Percentiles rank a stretch among this genome's conserved stretches.
These are phyloP conservation scores for Exophiala viscosa DNA, from an alignment of 2,329 filamentous ascomycete genomes.

Conservation along the genomic window DNA sequence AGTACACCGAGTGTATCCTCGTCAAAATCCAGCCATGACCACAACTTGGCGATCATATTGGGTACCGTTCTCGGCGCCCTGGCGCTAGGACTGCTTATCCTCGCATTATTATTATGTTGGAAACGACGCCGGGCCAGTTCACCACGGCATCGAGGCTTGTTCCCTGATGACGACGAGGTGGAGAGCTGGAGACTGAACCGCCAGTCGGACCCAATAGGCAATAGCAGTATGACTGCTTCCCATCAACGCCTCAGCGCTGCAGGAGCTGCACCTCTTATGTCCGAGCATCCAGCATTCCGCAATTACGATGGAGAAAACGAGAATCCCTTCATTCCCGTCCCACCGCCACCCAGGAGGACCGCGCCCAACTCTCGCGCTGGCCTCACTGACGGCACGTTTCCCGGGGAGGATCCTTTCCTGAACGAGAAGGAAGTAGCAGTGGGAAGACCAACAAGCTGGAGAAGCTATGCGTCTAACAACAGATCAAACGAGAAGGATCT, in stretches of 20 bases:
- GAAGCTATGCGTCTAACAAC: constrained; percentile 1
- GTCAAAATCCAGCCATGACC: constrained; percentile 5
- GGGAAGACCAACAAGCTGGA: constrained; percentile 2
- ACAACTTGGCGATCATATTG: constrained; percentile 25
- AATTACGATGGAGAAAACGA: constrained; percentile 9
- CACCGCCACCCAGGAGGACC: constrained; percentile 26
- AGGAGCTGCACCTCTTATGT: constrained; percentile 21
- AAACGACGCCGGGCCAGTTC: constrained; percentile 18
- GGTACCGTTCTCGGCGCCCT: constrained; percentile 26
- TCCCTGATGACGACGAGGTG: constrained; percentile 26
- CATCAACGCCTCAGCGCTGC: not conserved
- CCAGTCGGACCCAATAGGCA: not conserved
- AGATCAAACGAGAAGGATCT: constrained; percentile 3
- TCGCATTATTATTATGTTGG: constrained; percentile 20
- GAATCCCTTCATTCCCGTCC: constrained; percentile 27
- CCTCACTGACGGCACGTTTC: constrained; percentile 18
- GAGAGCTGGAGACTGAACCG: constrained; percentile 23
- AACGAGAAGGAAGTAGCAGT: constrained; percentile 1
- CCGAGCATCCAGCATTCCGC: constrained; percentile 21
- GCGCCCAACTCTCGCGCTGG: constrained; percentile 20
- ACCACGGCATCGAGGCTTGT: constrained; percentile 22
- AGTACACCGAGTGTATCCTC: constrained; percentile 5
- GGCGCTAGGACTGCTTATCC: constrained; percentile 21
- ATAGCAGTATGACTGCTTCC: not conserved
- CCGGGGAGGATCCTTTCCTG: constrained; percentile 17